Base-by-base conservation (phyloP, 1,139 yeast genomes). In the Kodamaea anthophila region DNA sequence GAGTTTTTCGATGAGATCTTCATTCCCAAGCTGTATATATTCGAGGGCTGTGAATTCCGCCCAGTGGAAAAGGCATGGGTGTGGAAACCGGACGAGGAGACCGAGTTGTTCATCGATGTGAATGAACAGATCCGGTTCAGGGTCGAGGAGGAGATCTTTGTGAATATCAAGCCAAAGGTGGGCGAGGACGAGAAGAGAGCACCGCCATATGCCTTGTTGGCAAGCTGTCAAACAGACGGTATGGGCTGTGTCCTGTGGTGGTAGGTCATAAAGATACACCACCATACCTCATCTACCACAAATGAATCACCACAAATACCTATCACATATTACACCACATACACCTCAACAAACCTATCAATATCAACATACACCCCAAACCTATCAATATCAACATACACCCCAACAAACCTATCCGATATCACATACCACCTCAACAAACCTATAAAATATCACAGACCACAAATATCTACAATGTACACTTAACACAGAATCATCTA, bases 181-280 rank as follows among this genome's bases (percentile, higher is more conserved):
- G 83, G 85, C 18, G 44, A 40, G 13, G 63, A 55, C 16, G 39
- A 46, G 1, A 29, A 20, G 15, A 71, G 53, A 30, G 55, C 62
- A 4, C 91, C 96, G 11, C 83, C 94, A 1, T 87, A 85, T 53
- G 85, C 87, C 9, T 60, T 91, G 19, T 56, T 83, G 19, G 96
- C 93, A n/a, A 82, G 95, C 32, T 87, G 96, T 54, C 96, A 87
- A 51, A 75, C 85, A 4, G 96, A 86, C 46, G 98, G 98, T 26
- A 84, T 86, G 93, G 98, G 98, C 4, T 76, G 94, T 46, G 79
- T 85, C 21, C 73, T 88, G 31, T 91, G 97, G 97, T 91, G 98
- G 98, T 93, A 83, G n/a, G n/a, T n/a, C n/a, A n/a, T n/a, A n/a
- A n/a, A n/a, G n/a, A n/a, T n/a, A n/a, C n/a, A n/a, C n/a, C n/a